Evolutionary conservation across 2,329 filamentous ascomycete genomes (phyloP), one percentile per base, ranked within the genome.

Genomic region (Fragosphaeria purpurea): DNA sequence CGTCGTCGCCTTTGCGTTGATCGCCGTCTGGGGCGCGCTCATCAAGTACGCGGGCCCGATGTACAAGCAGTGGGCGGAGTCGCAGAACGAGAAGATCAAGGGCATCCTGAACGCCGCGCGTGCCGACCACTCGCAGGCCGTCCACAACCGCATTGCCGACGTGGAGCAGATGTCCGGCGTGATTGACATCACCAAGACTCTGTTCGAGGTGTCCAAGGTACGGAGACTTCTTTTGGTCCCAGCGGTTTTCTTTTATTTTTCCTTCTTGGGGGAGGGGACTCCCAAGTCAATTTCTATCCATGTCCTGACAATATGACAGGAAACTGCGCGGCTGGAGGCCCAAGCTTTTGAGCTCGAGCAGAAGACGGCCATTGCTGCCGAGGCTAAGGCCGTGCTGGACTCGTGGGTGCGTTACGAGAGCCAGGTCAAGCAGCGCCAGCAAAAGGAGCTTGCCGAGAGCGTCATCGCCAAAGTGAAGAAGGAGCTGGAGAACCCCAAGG

Each of bases 141-240:
- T 98, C 71, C 88, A 95, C 85, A 79, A 82, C 66, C 85, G 93
- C 70, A 97, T 98, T 67, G 82, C 86, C 67, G 93, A 84, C 70
- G 94, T 98, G 61, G 79, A 94, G 79, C 88, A 96, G 77, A 86
- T 98, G 78, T 81, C 85, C 61, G 83, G 87, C 62, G 93, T 98
- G 62, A 86, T 98, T 63, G 89, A 96, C 66, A 82, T 97, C 67
- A 98, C 93, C 75, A 96, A 96, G 85, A 78, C 83, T 63, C 83
- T 98, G 54, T 98, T 98, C 68, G 88, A 88, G 69, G 90, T 98
- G 62, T 98, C 93, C 66, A 97, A 96, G 89, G 91, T 94, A 77
- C 6, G 37, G 35, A 30, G 35, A 6, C 31, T 22, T 38, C 32
- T 30, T 5, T 41, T 37, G 38, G 47, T 30, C 41, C 2, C 12